Base-by-base conservation (phyloP, 2,329 filamentous ascomycete genomes). In the Monascus ruber region DNA sequence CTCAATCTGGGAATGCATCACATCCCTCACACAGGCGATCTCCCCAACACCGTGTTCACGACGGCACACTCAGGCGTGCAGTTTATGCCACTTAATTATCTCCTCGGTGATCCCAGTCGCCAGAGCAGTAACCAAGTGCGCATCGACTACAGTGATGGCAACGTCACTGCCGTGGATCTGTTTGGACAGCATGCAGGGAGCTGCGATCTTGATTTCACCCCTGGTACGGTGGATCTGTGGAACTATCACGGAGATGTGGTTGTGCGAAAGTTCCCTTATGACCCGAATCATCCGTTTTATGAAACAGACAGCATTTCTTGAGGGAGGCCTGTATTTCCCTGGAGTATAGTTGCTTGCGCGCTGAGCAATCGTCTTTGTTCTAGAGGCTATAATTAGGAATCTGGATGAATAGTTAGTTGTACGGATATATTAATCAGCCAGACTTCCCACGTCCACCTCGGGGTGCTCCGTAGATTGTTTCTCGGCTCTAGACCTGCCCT, bases 1-100 rank as follows among this genome's bases (percentile, higher is more conserved):
- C 62, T 76, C 42, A 76, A 72, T 41, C 48, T 73, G 5, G 74
- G 74, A 10, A 76, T 73, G 68, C 72, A 77, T 47, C 74, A 77
- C 49, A 55, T 75, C n/a, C 70, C 73, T 6, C 67, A 73, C 47
- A 69, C 71, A 1, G 66, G 64, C 17, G 71, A 74, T 46, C 51
- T 76, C 8, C 73, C 72, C 11, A 74, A 73, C 47, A 76, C 73
- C 0, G 64, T 74, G 11, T 49, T 50, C 42, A 46, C 46, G 25
- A 42, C 45, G 33, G 44, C 46, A 4, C 46, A 46, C 34, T 46
- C 46, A 2, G 37, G 44, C 10, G 33, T 50, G 6, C 40, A 42
- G n/a, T 47, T 48, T 31, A 42, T 38, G 28, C 28, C 28, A 6
- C 28, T 29, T 6, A 29, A 29, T 10, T 29, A 29, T 10, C 28